Conservation (phyloP, 2,329 filamentous ascomycete species). For the Fonsecaea pedrosoi region DNA sequence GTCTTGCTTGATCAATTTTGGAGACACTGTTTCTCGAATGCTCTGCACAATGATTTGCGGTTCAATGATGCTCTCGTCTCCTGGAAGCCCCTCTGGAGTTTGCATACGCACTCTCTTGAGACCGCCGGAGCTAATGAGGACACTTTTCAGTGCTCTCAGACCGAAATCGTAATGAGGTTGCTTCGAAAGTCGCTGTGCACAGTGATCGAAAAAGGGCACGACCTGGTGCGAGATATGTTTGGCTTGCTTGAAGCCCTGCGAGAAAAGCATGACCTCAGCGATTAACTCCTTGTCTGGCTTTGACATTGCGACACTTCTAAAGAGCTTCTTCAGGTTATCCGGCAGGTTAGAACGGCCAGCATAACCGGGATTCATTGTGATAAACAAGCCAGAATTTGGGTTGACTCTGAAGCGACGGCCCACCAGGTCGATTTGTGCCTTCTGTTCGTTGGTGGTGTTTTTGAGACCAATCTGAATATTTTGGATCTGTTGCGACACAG, state of each 20-base stretch:
- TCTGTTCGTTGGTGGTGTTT: conserved; percentile 79
- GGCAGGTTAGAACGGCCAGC: conserved; percentile 96
- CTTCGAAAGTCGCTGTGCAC: conserved; percentile 80
- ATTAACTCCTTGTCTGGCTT: conserved; percentile 99
- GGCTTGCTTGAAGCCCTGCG: conserved; percentile 96
- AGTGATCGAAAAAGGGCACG: conserved; percentile 97
- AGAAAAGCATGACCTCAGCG: conserved; percentile 99
- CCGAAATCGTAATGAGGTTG: conserved; percentile 99
- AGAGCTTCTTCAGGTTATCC: conserved; percentile 99
- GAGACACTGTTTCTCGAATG: conserved; percentile 95
- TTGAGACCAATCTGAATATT: conserved; percentile 97
- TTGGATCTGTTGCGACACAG: conserved; percentile 98
- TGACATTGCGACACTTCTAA: conserved; percentile 99
- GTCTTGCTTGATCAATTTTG: conserved; percentile 92
- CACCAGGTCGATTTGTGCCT: conserved; percentile 90
- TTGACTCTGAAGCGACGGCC: conserved; percentile 90
- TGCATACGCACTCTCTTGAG: conserved; percentile 82
- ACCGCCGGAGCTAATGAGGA: conserved; percentile 95
- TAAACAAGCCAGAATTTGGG: conserved; percentile 95
- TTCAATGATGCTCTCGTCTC: conserved; percentile 68
- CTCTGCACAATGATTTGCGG: conserved; percentile 99
- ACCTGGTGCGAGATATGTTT: conserved; percentile 93
- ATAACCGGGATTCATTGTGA: conserved; percentile 99
- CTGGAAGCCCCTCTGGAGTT: conserved; percentile 67
- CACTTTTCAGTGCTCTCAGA: conserved; percentile 95